phyloP scores from a whole-genome alignment of 164 flowering plant genomes.

The Cinnamomum micranthum region DNA sequence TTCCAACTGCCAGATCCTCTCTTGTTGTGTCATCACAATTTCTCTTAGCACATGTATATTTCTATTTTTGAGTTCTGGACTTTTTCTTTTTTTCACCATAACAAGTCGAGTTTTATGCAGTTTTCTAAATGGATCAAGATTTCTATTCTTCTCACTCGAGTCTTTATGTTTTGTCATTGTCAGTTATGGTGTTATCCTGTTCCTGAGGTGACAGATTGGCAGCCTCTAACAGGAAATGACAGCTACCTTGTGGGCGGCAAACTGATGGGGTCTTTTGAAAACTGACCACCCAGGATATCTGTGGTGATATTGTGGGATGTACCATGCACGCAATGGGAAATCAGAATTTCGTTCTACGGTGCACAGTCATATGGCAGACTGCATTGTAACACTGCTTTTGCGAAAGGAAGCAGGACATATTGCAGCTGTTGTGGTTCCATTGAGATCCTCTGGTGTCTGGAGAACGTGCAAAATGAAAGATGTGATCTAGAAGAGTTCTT shows the following conservation, averaged over 20 bases:
- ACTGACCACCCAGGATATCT: conserved; percentile 71
- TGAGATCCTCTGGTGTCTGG: conserved; percentile 31
- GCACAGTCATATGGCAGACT: conserved; percentile 68
- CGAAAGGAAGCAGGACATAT: conserved; percentile 86
- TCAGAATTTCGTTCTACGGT: conserved; percentile 35
- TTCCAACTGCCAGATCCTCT: not conserved
- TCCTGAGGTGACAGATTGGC: conserved; percentile 96
- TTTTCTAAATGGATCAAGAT: too few species aligned
- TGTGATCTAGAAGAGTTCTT: conserved; percentile 23
- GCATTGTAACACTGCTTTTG: conserved; percentile 72
- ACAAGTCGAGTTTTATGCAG: not conserved
- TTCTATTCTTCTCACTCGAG: conserved; percentile 12
- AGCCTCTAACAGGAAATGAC: conserved; percentile 61
- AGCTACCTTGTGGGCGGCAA: conserved; percentile 80
- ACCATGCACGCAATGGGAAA: conserved; percentile 19
- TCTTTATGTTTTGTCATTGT: conserved; percentile 12
- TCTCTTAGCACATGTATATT: not conserved
- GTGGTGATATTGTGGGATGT: conserved; percentile 79
- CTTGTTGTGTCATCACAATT: not conserved
- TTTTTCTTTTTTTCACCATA: not conserved
- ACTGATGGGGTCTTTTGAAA: conserved; percentile 95
- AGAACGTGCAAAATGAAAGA: conserved; percentile 21
- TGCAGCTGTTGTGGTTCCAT: conserved; percentile 83
- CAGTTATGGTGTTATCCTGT: conserved; percentile 91
- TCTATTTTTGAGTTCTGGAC: not conserved